Evolutionary conservation across 306 rosid species (phyloP).

Genomic region (Vigna nakashimae): DNA sequence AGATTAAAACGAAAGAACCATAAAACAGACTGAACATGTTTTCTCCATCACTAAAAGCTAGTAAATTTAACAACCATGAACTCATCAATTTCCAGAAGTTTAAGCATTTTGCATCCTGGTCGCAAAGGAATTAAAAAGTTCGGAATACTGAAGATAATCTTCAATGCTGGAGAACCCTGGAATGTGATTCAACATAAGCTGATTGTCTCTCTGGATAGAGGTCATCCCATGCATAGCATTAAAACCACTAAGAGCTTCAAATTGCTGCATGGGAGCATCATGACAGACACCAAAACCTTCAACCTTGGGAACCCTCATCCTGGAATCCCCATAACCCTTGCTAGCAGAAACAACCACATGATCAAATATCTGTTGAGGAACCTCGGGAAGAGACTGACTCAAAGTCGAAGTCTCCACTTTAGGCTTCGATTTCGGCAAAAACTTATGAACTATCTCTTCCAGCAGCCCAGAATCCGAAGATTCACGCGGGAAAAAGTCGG

Average conservation of each 20-base stretch:
- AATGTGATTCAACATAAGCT: slow-evolving; percentile 36
- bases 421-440: slow-evolving; percentile 47
- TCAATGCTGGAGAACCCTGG: slow-evolving; percentile 45
- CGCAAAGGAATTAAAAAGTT: slow-evolving; percentile 51
- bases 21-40: not conserved
- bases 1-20: not conserved
- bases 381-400: not conserved
- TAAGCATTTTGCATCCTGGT: slow-evolving; percentile 62
- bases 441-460: slow-evolving; percentile 74
- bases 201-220: slow-evolving; percentile 36
- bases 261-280: slow-evolving; percentile 49
- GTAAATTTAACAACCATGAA: not conserved
- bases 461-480: slow-evolving; percentile 68
- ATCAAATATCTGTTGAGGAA: slow-evolving; percentile 19
- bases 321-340: not conserved
- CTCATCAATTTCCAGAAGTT: not conserved
- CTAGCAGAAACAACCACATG: not conserved
- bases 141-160: slow-evolving; percentile 63
- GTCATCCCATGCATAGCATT: not conserved
- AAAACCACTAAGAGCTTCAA: slow-evolving; percentile 37
- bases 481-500: slow-evolving; percentile 57
- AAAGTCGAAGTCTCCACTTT: not conserved
- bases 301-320: slow-evolving; percentile 13
- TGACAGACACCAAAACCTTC: slow-evolving; percentile 38
- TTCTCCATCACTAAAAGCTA: not conserved